Conservation (phyloP, 140 eudicot genomes). For the Bidens hawaiensis region DNA sequence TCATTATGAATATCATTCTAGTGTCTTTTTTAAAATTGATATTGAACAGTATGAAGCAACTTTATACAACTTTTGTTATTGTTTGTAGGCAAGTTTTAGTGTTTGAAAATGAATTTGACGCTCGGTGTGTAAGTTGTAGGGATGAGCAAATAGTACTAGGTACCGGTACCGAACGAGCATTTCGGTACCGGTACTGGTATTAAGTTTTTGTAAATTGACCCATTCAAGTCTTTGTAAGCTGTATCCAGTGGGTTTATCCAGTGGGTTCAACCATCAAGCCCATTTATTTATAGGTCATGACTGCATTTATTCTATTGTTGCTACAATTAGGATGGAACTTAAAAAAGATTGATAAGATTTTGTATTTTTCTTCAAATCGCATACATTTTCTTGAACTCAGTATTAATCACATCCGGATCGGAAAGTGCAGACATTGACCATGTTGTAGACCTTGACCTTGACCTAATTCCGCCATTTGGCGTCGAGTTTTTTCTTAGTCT, state of each 20-base stretch:
- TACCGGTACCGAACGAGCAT: too few species aligned
- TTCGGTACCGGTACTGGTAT: too few species aligned
- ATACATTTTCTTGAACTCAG: conserved; percentile 53
- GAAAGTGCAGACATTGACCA: conserved; percentile 40
- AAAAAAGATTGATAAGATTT: background rate
- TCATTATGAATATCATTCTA: background rate
- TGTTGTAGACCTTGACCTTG: conserved; percentile 38
- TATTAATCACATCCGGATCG: conserved; percentile 32
- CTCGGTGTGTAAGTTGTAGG: too few species aligned
- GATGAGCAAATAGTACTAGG: too few species aligned
- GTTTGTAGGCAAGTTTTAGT: background rate
- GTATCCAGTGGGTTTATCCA: too few species aligned
- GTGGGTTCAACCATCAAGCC: too few species aligned
- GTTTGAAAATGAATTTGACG: background rate
- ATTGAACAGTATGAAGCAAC: background rate
- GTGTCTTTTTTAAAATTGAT: too few species aligned
- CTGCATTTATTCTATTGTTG: background rate
- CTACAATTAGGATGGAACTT: background rate
- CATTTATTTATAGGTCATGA: too few species aligned
- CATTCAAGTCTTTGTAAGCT: too few species aligned
- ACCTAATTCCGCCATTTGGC: conserved; percentile 24
- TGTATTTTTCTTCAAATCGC: conserved; percentile 30
- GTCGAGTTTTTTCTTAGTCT: conserved; percentile 43
- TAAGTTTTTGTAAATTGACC: too few species aligned
- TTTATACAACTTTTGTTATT: background rate